These are phyloP conservation scores for Lepidium sativum DNA, from an alignment of 345 rosid species.

Conservation along the genomic window DNA sequence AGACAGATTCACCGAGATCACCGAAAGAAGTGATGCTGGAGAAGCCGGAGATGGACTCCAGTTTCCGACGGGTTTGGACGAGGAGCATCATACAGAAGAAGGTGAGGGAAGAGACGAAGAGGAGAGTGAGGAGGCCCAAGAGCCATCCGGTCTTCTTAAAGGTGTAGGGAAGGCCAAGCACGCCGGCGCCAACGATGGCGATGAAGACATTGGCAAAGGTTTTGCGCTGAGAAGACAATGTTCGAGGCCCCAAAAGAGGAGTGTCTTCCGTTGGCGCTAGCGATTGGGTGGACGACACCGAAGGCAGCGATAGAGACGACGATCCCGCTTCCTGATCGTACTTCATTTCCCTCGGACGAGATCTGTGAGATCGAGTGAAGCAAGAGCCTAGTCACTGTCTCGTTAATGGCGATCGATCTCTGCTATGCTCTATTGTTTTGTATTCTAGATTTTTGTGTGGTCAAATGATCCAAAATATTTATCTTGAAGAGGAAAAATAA, in stretches of 20 bases:
- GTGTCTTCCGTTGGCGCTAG: conserved; percentile 38
- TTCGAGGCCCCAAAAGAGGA: conserved; percentile 27
- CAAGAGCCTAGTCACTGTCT: neutral
- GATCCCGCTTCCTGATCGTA: conserved; percentile 27
- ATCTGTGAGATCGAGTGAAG: neutral
- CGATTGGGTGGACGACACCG: conserved; percentile 28
- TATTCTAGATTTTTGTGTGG: neutral
- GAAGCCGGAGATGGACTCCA: conserved; percentile 42
- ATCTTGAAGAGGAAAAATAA: neutral
- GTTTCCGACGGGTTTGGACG: conserved; percentile 56
- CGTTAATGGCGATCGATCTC: neutral
- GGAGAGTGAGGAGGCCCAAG: conserved; percentile 46
- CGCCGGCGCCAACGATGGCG: conserved; percentile 5
- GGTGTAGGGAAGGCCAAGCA: conserved; percentile 5
- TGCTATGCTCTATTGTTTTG: neutral
- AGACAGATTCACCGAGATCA: conserved; percentile 50
- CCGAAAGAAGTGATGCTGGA: conserved; percentile 56
- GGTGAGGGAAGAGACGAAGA: conserved; percentile 42
- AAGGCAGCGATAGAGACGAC: conserved; percentile 10
- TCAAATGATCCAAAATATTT: neutral
- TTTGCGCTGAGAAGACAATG: conserved; percentile 46
- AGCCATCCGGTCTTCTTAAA: conserved; percentile 76
- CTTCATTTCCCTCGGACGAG: neutral
- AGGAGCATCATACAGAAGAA: conserved; percentile 71
- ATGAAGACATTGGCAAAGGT: conserved; percentile 26